Evolutionary conservation across 768 basidiomycete genomes (phyloP), one percentile per base, ranked within the genome.

Genomic region (Tremella fuciformis): DNA sequence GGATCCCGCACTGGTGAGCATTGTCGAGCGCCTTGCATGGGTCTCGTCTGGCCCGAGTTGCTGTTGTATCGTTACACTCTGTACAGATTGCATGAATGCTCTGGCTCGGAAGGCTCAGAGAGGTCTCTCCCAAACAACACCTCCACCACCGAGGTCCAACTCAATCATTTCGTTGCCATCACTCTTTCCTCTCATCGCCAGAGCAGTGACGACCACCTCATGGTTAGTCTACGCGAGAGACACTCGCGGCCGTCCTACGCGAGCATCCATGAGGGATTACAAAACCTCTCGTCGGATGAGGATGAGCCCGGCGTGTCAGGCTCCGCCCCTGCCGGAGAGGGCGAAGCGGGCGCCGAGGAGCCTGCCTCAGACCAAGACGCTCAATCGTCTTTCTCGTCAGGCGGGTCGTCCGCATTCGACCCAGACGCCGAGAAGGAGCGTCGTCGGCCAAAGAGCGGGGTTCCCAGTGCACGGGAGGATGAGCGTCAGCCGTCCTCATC

Each of bases 1-100:
- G 73, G 73, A 65, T 72, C 1, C 73, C 73, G 8, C 62, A 70
- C 18, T 72, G 68, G 71, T 75, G 41, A 55, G 29, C 29, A 6
- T 4, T 34, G 4, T 34, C 11, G 11, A 4, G 11, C 6, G 11
- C 29, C 29, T 34, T 6, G 29, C 29, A 34, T 34, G 11, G 29
- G 29, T 11, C 29, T 4, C 29, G 29, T 11, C 11, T 11, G 29
- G n/a, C n/a, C 11, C 29, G 29, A 11, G 6, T 6, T 34, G 29
- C 11, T 34, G 29, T 34, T 34, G 29, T 34, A 34, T 11, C 29
- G 11, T 11, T 34, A 34, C 11, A 11, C 11, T 4, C 4, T 6
- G 4, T 34, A 4, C 29, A 34, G 29, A 6, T 11, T 34, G 29
- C 29, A 34, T 34, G 29, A 4, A 34, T 39, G 21, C n/a, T n/a